These are phyloP conservation scores for Rhizoclosmatium hyalinum DNA, from an alignment of 371 early-diverging fungal genomes.

Conservation along the genomic window DNA sequence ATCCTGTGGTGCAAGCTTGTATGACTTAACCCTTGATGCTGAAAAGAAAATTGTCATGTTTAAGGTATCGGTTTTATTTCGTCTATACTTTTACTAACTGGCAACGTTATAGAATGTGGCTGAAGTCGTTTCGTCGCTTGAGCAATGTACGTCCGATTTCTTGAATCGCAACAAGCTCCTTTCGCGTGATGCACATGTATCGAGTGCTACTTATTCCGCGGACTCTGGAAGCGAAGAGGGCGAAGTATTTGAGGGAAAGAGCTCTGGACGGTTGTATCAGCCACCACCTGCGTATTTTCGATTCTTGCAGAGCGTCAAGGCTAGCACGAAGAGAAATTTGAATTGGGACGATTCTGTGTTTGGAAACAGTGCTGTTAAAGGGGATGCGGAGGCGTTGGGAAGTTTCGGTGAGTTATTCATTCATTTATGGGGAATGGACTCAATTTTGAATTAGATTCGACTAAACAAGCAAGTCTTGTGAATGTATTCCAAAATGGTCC, in stretches of 20 bases:
- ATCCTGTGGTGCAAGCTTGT: slow-evolving; percentile 45
- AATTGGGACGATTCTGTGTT: neutral
- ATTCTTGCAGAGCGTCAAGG: neutral
- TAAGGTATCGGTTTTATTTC: slow-evolving; percentile 34
- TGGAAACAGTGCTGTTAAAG: too few relatives aligned
- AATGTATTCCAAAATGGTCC: too few relatives aligned
- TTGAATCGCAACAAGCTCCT: slow-evolving; percentile 29
- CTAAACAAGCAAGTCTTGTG: too few relatives aligned
- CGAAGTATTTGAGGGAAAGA: neutral
- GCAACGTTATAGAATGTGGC: neutral
- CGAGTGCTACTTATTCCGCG: neutral
- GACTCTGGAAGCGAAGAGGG: neutral
- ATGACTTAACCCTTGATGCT: slow-evolving; percentile 60
- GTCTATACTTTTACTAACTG: neutral
- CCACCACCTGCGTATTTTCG: slow-evolving; percentile 8
- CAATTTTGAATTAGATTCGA: too few relatives aligned
- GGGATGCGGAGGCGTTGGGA: too few relatives aligned
- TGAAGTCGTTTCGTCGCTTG: neutral
- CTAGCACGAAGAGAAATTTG: neutral
- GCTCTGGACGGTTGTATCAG: neutral
- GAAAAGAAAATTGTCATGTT: slow-evolving; percentile 54
- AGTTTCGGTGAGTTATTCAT: too few relatives aligned
- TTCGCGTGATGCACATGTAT: neutral
- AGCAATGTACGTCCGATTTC: slow-evolving; percentile 16
- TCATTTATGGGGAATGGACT: too few relatives aligned